Evolutionary conservation across 2,329 filamentous ascomycete species (phyloP), one percentile per base, ranked within the genome.

Genomic region (Thermothelomyces thermophilus): DNA sequence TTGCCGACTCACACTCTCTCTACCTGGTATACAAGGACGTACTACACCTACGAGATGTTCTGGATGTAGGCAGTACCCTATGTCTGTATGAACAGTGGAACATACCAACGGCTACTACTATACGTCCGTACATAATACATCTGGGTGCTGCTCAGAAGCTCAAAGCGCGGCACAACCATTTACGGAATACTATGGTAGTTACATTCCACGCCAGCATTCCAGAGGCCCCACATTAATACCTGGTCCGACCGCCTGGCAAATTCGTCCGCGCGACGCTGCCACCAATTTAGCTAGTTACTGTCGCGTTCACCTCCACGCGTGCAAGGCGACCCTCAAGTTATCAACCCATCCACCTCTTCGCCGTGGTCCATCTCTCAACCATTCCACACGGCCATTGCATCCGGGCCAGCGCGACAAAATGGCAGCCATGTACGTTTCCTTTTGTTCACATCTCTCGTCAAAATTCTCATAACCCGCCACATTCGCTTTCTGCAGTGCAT

Each of bases 341-440:
- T 37, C 24, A 24, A 40, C 8, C 30, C 39, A 41, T 37, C 24
- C 41, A 39, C 30, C 31, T 36, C 33, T 14, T 17, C 41, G 14
- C 9, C 30, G 10, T 14, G 31, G 31, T 33, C 26, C 46, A 48
- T 47, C 41, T n/a, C 16, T 40, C 41, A 42, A 46, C 39, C 34
- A 19, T 35, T 16, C 24, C 33, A 14, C 33, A 43, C 50, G 26
- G 17, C 41, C 16, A 28, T 35, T 20, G 4, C 10, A 24, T 30
- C 5, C n/a, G 20, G 22, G 14, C n/a, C 19, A 50, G 17, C 22
- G 5, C 35, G 33, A 22, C 34, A 54, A 20, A 26, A 60, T 60
- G 58, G 52, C 58, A 11, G 54, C 58, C 10, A 60, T 60, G 57
- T 60, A 43, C 11, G 5, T 22, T n/a, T 10, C n/a, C 19, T 13